Evolutionary conservation across 208 protist species (phyloP).

Genomic region (Crithidia fasciculata): DNA sequence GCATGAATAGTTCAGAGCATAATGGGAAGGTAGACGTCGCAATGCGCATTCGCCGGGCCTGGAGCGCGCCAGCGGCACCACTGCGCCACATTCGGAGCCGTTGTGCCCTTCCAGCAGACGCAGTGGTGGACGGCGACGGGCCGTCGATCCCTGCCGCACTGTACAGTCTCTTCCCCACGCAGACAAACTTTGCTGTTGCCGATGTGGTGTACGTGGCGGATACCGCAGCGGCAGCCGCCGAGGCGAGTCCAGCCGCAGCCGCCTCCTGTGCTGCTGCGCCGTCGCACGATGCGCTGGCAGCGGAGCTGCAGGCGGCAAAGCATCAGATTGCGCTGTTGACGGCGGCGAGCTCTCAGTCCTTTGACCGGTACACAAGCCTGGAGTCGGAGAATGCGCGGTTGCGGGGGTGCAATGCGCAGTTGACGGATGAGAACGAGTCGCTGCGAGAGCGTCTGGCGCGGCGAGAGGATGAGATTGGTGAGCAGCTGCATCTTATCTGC

Average conservation of each 20-base stretch:
- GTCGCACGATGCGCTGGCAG: conserved; percentile 6
- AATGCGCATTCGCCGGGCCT: conserved; percentile 34
- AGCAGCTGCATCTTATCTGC: conserved; percentile 55
- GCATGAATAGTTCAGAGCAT: conserved; percentile 31
- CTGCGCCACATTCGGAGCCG: conserved; percentile 27
- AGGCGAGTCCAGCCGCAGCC: neutral
- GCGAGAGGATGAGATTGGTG: conserved; percentile 41
- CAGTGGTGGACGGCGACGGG: neutral
- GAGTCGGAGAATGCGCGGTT: conserved; percentile 59
- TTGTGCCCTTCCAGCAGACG: neutral
- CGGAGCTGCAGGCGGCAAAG: conserved; percentile 50
- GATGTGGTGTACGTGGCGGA: conserved; percentile 7
- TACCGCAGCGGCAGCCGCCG: neutral
- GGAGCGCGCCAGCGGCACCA: conserved; percentile 40
- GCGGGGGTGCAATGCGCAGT: conserved; percentile 25
- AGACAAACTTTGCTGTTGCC: conserved; percentile 6
- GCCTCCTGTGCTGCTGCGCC: neutral
- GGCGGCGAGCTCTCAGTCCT: conserved; percentile 44
- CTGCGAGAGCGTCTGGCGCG: conserved; percentile 39
- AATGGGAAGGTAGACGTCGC: conserved; percentile 37
- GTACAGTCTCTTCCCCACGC: conserved; percentile 26
- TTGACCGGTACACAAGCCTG: conserved; percentile 45
- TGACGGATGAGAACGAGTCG: conserved; percentile 42
- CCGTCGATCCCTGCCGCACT: conserved; percentile 12
- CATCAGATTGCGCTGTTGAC: conserved; percentile 75